Evolutionary conservation across 2,329 filamentous ascomycete genomes (phyloP).

Genomic region (Fusarium succisae): DNA sequence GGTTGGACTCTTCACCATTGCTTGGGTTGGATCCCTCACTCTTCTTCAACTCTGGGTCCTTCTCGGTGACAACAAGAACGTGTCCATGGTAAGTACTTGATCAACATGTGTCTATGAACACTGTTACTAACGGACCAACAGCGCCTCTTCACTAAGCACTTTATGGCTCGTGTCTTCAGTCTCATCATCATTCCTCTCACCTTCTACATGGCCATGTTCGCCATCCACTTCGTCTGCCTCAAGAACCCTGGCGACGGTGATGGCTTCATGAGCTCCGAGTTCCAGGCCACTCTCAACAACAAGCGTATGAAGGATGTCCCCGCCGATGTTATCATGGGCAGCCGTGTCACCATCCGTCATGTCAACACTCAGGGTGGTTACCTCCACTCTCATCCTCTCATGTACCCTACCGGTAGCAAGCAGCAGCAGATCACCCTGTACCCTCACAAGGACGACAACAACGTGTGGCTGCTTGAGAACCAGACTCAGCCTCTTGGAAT

Average conservation of each 20-base stretch:
- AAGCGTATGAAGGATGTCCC: constrained; percentile 97
- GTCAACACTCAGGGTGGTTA: constrained; percentile 98
- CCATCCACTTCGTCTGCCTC: constrained; percentile 92
- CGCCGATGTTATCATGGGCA: constrained; percentile 90
- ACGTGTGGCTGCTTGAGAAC: constrained; percentile 93
- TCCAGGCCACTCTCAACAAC: constrained; percentile 95
- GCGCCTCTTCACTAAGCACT: constrained; percentile 91
- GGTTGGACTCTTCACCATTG: constrained; percentile 98
- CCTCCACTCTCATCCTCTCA: constrained; percentile 93
- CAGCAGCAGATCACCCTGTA: constrained; percentile 99
- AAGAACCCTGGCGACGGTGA: constrained; percentile 96
- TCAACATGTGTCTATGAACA: neutral
- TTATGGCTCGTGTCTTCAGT: constrained; percentile 90
- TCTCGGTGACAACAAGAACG: constrained; percentile 86
- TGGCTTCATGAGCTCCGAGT: constrained; percentile 99
- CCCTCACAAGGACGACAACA: constrained; percentile 99
- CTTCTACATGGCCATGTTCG: constrained; percentile 98
- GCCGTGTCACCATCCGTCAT: constrained; percentile 86
- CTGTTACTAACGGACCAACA: constrained; percentile 44
- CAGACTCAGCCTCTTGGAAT: constrained; percentile 87
- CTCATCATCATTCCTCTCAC: constrained; percentile 86
- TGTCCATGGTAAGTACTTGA: constrained; percentile 70
- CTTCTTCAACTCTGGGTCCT: constrained; percentile 94
- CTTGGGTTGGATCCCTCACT: constrained; percentile 94
- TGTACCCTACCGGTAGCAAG: constrained; percentile 98